Evolutionary conservation across 108 stramenopile species (phyloP), one percentile per base, ranked within the genome.

Genomic region (Asterionellopsis glacialis): DNA sequence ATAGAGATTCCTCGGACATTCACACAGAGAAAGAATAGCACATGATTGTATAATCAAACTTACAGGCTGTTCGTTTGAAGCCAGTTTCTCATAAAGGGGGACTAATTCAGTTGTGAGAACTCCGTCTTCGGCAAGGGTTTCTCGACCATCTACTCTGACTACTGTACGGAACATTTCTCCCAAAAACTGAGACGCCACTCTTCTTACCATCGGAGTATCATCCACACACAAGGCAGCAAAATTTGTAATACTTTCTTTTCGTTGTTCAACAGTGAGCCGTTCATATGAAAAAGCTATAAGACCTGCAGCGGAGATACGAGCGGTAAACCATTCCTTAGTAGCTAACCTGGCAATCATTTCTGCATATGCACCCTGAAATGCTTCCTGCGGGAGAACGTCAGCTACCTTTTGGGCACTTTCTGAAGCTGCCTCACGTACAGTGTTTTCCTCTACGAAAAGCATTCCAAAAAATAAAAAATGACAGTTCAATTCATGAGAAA

Each of bases 281-380:
- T 68, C 60, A 64, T 89, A 95, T 6, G 91, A 85, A 45, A 62
- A 61, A 9, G 90, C 70, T 42, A 95, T 80, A 9, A 98, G 78
- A 39, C 57, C 72, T 66, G 89, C 91, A 9, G 96, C 95, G 21
- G 96, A 94, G 18, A 96, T 91, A 5, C 98, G 76, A 18, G 95
- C 89, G 18, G 98, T 98, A 86, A 97, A 99, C 97, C 97, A 99
- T 66, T 99, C 98, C 70, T 90, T 85, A 4, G 48, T 72, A 18
- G 91, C 88, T 43, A 99, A 66, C 15, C 95, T 73, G 0, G 59
- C 57, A 45, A 99, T 58, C 82, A 99, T 88, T 14, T 81, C 79
- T 12, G 86, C 85, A 64, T 84, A 90, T 54, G 91, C 69, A 9
- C 54, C 38, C 38, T 57, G 64, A 58, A 95, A 80, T 9, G 72